Conservation (phyloP, 2,329 filamentous ascomycete genomes). For the Pyrenophora tritici-repentis region DNA sequence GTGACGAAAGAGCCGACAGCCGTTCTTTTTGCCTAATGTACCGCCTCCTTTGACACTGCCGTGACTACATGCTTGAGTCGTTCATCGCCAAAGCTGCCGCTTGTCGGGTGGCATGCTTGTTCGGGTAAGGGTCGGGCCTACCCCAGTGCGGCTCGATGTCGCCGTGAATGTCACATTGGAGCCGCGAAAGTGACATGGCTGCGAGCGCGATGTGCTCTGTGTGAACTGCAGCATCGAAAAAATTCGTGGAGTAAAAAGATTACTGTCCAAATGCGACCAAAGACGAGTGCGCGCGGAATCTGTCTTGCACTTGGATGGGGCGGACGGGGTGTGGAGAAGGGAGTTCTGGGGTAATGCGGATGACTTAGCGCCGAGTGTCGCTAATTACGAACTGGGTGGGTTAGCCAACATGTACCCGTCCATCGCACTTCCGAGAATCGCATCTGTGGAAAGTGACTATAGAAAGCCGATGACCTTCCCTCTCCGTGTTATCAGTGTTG, state of each 20-base stretch:
- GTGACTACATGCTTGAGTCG: constrained; percentile 3
- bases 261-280: too few relatives aligned
- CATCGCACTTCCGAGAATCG: too few relatives aligned
- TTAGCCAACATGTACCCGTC: background rate
- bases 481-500: too few relatives aligned
- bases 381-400: constrained; percentile 1
- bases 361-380: constrained; percentile 7
- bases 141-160: background rate
- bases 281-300: background rate
- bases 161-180: constrained; percentile 1
- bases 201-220: too few relatives aligned
- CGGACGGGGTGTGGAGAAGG: constrained; percentile 12
- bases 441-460: too few relatives aligned
- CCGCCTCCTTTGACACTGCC: constrained; percentile 1
- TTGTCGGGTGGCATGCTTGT: constrained; percentile 11
- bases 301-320: background rate
- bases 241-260: too few relatives aligned
- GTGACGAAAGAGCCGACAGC: constrained; percentile 9
- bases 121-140: constrained; percentile 3
- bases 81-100: constrained; percentile 1
- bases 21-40: constrained; percentile 8
- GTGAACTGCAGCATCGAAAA: too few relatives aligned
- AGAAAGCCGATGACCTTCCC: too few relatives aligned
- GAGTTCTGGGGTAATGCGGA: constrained; percentile 14
- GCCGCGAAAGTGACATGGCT: background rate